Evolutionary conservation across 495 filamentous ascomycete species (phyloP), one percentile per base, ranked within the genome.

Genomic region (Margaritispora aquatica): DNA sequence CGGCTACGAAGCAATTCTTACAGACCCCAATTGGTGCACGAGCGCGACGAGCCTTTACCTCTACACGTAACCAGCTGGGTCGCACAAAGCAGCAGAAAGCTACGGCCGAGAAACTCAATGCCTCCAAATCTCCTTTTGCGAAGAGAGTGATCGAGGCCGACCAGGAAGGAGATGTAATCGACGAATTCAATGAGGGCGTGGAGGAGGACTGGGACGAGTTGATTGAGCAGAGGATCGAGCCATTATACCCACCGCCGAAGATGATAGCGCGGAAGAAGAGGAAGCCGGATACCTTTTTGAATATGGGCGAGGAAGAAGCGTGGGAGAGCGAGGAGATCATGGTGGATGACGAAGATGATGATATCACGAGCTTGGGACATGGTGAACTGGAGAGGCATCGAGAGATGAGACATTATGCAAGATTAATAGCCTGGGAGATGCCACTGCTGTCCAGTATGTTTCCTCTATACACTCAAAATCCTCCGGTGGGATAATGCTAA

Each of bases 371-470:
- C 27, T 75, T 88, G 64, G 94, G 80, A 0, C 92, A 97, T 71
- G 85, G 80, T 54, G 89, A 97, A 73, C 73, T 99, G 57, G 92
- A 97, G 67, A 80, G 91, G 68, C 90, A 93, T 66, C 81, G 94
- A 31, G 94, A 99, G 70, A 78, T 89, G 63, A 79, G 94, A 77
- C 86, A 96, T 62, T 96, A 96, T 68, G 85, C 89, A 23, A 81
- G 94, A 51, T 80, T 96, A 63, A 80, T 86, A 44, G 91, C 92
- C 31, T 99, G 96, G 91, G 94, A 97, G 74, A 90, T 97, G 91
- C 94, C 94, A 20, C 74, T 93, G 61, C 77, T 98, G 54, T 83
- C 85, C 67, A 86, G 90, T 96, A 85, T 68, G 87, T 72, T 50
- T 26, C 53, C 46, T 51, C 26, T 26, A 57, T 2, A 46, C 26